phyloP scores from a whole-genome alignment of 2,329 filamentous ascomycete genomes.

The Fusarium tupiense region DNA sequence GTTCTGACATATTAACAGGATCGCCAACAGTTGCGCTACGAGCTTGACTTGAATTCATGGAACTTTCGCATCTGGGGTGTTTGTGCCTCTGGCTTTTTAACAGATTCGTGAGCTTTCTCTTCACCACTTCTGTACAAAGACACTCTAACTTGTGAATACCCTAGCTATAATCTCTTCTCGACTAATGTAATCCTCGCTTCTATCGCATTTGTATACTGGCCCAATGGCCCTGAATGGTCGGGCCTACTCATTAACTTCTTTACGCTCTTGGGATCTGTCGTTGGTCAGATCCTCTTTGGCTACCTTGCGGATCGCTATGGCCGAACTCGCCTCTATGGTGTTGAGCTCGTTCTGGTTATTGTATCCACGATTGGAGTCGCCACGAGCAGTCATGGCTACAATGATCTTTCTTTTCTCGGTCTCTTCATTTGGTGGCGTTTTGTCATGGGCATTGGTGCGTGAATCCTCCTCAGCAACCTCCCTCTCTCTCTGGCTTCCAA shows the following conservation, averaged over 20 bases:
- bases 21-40: conserved; percentile 61
- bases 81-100: conserved; percentile 64
- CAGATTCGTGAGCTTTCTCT: conserved; percentile 57
- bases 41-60: conserved; percentile 64
- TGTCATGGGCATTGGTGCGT: conserved; percentile 62
- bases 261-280: conserved; percentile 62
- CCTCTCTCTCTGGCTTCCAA: not conserved
- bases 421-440: conserved; percentile 65
- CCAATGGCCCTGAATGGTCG: conserved; percentile 55
- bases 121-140: not conserved
- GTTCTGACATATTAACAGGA: conserved; percentile 49
- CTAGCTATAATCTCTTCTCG: conserved; percentile 62
- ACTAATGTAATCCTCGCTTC: conserved; percentile 65
- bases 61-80: conserved; percentile 65
- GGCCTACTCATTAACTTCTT: conserved; percentile 62
- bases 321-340: conserved; percentile 65
- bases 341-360: conserved; percentile 65
- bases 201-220: conserved; percentile 63
- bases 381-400: conserved; percentile 61
- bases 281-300: conserved; percentile 63
- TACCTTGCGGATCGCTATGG: conserved; percentile 64
- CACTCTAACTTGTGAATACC: too few relatives aligned
- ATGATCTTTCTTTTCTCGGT: conserved; percentile 60
- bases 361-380: conserved; percentile 66
- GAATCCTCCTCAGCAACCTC: not conserved